Conservation (phyloP, 2,329 filamentous ascomycete genomes). For the Didymella keratinophila region DNA sequence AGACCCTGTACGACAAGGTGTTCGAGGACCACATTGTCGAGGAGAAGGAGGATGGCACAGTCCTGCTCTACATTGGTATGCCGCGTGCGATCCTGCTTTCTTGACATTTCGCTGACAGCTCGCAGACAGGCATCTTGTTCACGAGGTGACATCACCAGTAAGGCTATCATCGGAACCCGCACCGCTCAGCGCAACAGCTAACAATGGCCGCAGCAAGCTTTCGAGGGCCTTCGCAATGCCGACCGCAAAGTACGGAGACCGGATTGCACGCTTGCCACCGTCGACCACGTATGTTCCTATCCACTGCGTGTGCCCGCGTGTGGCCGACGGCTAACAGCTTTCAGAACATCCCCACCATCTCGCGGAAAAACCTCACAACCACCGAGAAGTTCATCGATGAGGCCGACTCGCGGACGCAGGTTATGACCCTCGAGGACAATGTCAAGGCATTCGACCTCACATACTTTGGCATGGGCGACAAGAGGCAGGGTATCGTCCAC, state of each 20-base stretch:
- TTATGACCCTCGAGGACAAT: slow-evolving; percentile 94
- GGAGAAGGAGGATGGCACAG: slow-evolving; percentile 91
- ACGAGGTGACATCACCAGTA: slow-evolving; percentile 97
- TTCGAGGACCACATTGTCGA: slow-evolving; percentile 94
- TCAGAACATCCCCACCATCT: slow-evolving; percentile 91
- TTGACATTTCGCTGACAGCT: slow-evolving; percentile 32
- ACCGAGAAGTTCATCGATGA: slow-evolving; percentile 94
- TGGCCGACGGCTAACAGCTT: slow-evolving; percentile 23
- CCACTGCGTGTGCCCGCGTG: slow-evolving; percentile 6
- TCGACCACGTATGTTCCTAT: slow-evolving; percentile 81
- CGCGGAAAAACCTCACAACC: slow-evolving; percentile 91
- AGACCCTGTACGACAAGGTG: slow-evolving; percentile 97
- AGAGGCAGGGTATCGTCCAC: slow-evolving; percentile 97
- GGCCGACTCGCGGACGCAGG: slow-evolving; percentile 91
- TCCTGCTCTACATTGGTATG: slow-evolving; percentile 91
- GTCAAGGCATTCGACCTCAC: slow-evolving; percentile 96
- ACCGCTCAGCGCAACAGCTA: background rate
- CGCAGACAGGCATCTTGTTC: slow-evolving; percentile 89
- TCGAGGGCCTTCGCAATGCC: slow-evolving; percentile 92
- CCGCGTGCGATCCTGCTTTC: slow-evolving; percentile 17
- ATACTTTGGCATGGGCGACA: slow-evolving; percentile 96
- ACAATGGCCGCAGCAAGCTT: slow-evolving; percentile 75
- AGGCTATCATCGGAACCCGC: slow-evolving; percentile 45
- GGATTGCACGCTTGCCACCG: slow-evolving; percentile 95
- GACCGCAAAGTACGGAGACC: slow-evolving; percentile 87